phyloP scores from a whole-genome alignment of 495 filamentous ascomycete genomes.

The Thermothielavioides terrestris region DNA sequence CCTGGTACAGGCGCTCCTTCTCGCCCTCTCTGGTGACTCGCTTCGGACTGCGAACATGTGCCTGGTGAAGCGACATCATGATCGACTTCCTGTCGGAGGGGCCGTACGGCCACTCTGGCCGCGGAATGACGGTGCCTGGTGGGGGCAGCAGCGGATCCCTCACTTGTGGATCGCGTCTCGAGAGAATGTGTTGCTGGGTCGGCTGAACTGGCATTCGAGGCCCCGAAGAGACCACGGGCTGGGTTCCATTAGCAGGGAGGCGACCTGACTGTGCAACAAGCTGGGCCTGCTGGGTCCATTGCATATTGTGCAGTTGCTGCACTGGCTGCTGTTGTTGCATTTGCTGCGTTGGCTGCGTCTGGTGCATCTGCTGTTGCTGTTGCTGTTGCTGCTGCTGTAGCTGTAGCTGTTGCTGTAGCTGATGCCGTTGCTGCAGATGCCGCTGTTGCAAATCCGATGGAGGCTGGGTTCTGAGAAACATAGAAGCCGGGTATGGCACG shows the following conservation, averaged over 20 bases:
- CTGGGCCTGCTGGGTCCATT: background rate
- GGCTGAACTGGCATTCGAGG: background rate
- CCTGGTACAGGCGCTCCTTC: conserved; percentile 39
- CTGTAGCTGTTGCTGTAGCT: no score
- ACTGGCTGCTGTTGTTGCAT: background rate
- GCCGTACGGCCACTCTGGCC: conserved; percentile 29
- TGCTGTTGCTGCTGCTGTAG: no score
- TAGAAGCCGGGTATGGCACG: no score
- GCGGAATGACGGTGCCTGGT: conserved; percentile 7
- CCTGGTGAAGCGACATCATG: conserved; percentile 47
- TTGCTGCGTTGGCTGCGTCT: background rate
- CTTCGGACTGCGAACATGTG: conserved; percentile 46
- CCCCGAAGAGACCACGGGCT: background rate
- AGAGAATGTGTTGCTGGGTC: conserved; percentile 12
- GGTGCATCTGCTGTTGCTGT: no score
- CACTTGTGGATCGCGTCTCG: background rate
- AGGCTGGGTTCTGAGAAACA: background rate
- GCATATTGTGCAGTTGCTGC: no score
- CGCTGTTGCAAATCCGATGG: no score
- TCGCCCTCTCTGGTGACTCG: conserved; percentile 26
- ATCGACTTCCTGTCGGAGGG: conserved; percentile 38
- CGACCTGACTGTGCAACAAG: background rate
- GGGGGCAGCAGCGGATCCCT: conserved; percentile 15
- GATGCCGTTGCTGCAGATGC: no score
- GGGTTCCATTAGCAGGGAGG: no score